Evolutionary conservation across 1,139 yeast species (phyloP), one percentile per base, ranked within the genome.

Genomic region (Maudiozyma humilis): DNA sequence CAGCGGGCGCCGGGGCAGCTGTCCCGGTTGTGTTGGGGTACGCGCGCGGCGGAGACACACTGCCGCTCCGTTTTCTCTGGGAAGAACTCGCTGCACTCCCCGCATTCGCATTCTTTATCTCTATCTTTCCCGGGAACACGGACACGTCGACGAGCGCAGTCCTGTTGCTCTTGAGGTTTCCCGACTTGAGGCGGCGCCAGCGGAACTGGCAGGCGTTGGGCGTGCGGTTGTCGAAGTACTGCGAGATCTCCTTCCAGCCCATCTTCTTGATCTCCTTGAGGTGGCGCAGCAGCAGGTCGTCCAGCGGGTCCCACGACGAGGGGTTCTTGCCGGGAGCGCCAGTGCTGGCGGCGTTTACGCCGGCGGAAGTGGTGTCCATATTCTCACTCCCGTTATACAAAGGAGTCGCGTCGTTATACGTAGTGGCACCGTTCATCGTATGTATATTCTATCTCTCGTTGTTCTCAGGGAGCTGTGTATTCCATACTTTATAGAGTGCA

Each of bases 161-260:
- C 40, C 72, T 68, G 50, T 73, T 73, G 3, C 80, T 77, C 62
- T 79, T 79, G 54, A 79, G 65, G 51, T 77, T 76, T 1, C 85
- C 85, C 12, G 78, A 72, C 60, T 78, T 76, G 47, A 79, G 67
- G 47, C 89, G 64, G 63, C 89, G 72, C 89, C 89, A 82, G 56
- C 89, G 71, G 55, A 82, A 82, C 62, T 82, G 89, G 53, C 88
- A 82, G 3, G 88, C 88, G 56, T 82, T 82, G 34, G 87, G 84
- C 1, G 88, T 82, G 62, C 89, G 67, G 60, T 78, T 77, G 43
- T 69, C 70, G 62, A 81, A 82, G 55, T 80, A 77, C 44, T 76
- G 70, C 10, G 87, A 80, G 43, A 82, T 81, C 51, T 81, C 87
- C 62, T 81, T 79, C 89, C 89, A 81, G 0, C 88, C 88, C 49